Conservation (phyloP, 495 filamentous ascomycete species). For the Pseudevernia furfuracea region DNA sequence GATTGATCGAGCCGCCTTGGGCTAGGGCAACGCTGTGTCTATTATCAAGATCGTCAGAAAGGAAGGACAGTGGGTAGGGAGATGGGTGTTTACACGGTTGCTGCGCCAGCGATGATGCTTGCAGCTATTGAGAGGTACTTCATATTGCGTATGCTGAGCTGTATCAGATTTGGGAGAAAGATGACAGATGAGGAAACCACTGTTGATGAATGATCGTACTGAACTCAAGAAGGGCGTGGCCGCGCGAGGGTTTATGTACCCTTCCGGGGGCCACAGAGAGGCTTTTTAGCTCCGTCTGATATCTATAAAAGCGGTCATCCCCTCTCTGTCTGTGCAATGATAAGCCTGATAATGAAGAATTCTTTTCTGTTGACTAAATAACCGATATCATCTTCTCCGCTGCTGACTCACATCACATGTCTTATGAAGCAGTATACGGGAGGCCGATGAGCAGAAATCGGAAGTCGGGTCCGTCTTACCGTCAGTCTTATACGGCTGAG, state of each 20-base stretch:
- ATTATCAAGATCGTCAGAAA: background rate
- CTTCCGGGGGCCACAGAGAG: background rate
- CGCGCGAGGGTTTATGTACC: background rate
- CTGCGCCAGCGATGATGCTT: conserved; percentile 9
- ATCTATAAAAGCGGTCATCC: no score
- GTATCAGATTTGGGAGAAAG: background rate
- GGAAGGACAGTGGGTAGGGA: no score
- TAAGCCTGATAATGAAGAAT: no score
- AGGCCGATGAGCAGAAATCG: no score
- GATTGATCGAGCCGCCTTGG: conserved; percentile 1
- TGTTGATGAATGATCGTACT: background rate
- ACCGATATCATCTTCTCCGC: no score
- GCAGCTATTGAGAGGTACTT: conserved; percentile 4
- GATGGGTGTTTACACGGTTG: background rate
- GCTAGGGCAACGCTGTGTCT: background rate
- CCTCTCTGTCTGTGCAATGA: no score
- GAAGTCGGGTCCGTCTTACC: no score
- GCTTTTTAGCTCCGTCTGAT: background rate
- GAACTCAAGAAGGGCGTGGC: background rate
- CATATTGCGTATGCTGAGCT: conserved; percentile 6
- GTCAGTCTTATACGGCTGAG: no score
- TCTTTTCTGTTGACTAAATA: no score
- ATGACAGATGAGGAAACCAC: background rate
- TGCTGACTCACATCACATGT: no score
- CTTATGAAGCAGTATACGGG: no score